These are phyloP conservation scores for Aureobasidium sp. DNA, from an alignment of 2,329 filamentous ascomycete genomes.

Conservation along the genomic window DNA sequence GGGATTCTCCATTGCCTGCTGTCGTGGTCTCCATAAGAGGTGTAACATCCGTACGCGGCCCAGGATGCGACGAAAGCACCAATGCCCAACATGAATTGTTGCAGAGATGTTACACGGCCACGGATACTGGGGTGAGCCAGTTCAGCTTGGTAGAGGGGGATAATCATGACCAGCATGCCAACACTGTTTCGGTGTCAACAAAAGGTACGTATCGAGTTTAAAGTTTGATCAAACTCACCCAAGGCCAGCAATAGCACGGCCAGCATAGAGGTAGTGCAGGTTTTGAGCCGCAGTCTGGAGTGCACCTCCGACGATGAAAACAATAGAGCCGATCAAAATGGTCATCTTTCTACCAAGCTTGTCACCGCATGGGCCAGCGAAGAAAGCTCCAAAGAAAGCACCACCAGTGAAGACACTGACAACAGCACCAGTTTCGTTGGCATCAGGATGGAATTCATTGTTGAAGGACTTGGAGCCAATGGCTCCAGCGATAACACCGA, in stretches of 20 bases:
- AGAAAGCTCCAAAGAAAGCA: constrained; percentile 60
- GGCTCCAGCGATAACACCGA: constrained; percentile 52
- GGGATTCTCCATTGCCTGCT: constrained; percentile 52
- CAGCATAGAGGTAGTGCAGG: constrained; percentile 57
- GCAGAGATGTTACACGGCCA: constrained; percentile 63
- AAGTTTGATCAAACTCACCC: constrained; percentile 38
- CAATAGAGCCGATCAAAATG: constrained; percentile 59
- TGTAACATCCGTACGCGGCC: constrained; percentile 58
- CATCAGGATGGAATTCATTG: constrained; percentile 30
- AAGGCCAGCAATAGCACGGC: constrained; percentile 59
- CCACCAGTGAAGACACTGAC: constrained; percentile 28
- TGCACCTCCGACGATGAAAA: constrained; percentile 64
- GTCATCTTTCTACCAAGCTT: constrained; percentile 60
- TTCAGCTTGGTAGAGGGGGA: constrained; percentile 70
- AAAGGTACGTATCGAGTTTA: too few species aligned
- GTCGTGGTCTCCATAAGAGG: constrained; percentile 38
- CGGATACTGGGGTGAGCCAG: constrained; percentile 70
- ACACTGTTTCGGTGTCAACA: constrained; percentile 33
- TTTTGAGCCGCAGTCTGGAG: constrained; percentile 60
- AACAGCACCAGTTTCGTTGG: constrained; percentile 24
- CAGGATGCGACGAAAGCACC: constrained; percentile 64
- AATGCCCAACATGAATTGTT: constrained; percentile 77
- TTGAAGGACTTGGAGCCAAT: constrained; percentile 38
- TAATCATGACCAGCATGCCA: constrained; percentile 54
- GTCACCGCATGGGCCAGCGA: constrained; percentile 57